These are phyloP conservation scores for Fusarium scirpi DNA, from an alignment of 2,329 filamentous ascomycete genomes.

Conservation along the genomic window DNA sequence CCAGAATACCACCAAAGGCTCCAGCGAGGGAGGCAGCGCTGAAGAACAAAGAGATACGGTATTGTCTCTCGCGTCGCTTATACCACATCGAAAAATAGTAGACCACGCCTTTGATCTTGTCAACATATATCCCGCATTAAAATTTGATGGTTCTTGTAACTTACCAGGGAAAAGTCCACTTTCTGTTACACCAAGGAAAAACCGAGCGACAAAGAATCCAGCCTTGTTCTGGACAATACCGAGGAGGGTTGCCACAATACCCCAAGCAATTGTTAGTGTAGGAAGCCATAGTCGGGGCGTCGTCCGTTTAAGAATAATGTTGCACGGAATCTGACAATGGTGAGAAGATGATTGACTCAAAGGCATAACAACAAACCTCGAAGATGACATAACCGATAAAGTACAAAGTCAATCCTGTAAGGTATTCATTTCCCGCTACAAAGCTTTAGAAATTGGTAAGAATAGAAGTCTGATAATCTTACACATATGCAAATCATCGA, in stretches of 20 bases:
- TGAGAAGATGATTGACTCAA: not conserved
- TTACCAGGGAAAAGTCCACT: conserved; percentile 63
- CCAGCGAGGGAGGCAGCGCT: conserved; percentile 66
- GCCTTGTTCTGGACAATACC: conserved; percentile 63
- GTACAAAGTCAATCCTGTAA: conserved; percentile 74
- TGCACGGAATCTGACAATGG: conserved; percentile 65
- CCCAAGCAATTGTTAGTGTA: conserved; percentile 67
- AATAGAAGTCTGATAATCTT: conserved; percentile 36
- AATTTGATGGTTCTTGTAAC: fast-evolving
- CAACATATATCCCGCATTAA: fast-evolving
- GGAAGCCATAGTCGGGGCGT: conserved; percentile 69
- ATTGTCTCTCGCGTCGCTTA: conserved; percentile 65
- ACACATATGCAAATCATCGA: conserved; percentile 65
- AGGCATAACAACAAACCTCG: conserved; percentile 53
- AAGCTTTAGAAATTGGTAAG: not conserved
- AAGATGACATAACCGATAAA: conserved; percentile 72
- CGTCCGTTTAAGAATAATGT: conserved; percentile 71
- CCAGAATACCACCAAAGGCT: conserved; percentile 68
- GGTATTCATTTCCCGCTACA: conserved; percentile 69
- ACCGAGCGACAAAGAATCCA: conserved; percentile 65
- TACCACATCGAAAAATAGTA: conserved; percentile 68
- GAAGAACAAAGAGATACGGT: conserved; percentile 68
- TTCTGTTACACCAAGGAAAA: conserved; percentile 68
- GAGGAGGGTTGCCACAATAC: conserved; percentile 63
- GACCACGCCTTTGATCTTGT: conserved; percentile 48